Evolutionary conservation across 257 asterid species (phyloP), one percentile per base, ranked within the genome.

Genomic region (Nyctanthes arbortristis): DNA sequence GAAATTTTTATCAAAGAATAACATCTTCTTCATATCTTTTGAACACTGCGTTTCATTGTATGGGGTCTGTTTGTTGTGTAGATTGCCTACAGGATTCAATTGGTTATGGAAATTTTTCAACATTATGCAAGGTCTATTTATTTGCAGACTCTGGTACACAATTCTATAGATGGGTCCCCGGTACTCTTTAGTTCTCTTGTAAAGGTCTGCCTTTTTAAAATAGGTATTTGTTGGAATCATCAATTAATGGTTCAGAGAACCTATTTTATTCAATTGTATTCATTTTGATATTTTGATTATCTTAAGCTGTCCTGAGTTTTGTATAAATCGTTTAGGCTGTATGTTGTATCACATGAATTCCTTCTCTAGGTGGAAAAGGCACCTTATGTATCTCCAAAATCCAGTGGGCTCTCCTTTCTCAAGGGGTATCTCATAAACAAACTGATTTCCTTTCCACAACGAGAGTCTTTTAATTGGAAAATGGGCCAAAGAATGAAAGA

Each of bases 241-340:
- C 11, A 27, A 34, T 16, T 5, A 43, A 14, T 34, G 20, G 10
- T 22, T 10, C 49, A 35, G 20, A 22, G 33, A 61, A 34, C 12
- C 33, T 9, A 11, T 22, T 61, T 2, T 6, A 35, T 20, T 31
- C 30, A 28, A 9, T 24, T 4, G 29, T 32, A 33, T 56, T 13
- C 4, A 25, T 35, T 58, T 35, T 66, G 4, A 16, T n/a, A 27
- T 37, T 33, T 62, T 20, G 3, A 12, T 57, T 49, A 49, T 18
- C 12, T 27, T 75, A 36, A 54, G 68, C 27, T 68, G 25, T 52
- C 28, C 72, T 55, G 45, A 67, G 61, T 56, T 31, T 67, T n/a
- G n/a, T n/a, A n/a, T n/a, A n/a, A 45, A 45, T 18, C 18, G 16
- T 45, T 12, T 45, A 43, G 25, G 55, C 27, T 18, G 58, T 20